Percentiles rank a stretch among this genome's conserved stretches.
These are phyloP conservation scores for Citrus australasica DNA, from an alignment of 345 rosid species.

Conservation along the genomic window DNA sequence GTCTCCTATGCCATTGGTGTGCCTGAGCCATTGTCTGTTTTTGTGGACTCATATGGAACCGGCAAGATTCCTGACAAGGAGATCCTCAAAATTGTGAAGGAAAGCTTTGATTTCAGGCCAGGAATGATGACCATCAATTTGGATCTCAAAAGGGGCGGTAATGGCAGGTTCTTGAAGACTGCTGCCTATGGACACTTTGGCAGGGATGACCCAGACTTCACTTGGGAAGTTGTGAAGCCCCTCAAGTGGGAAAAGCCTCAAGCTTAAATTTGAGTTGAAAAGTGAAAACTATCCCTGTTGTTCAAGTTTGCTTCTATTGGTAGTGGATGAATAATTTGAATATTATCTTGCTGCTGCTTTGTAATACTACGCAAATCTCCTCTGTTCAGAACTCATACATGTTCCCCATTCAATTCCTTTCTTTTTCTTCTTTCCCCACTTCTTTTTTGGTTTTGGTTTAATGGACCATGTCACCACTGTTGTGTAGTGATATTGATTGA, in stretches of 20 bases:
- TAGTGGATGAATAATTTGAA: conserved; percentile 25
- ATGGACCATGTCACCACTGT: conserved; percentile 10
- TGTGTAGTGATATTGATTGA: conserved; percentile 13
- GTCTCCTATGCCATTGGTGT: conserved; percentile 75
- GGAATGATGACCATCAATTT: conserved; percentile 79
- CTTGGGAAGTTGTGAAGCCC: conserved; percentile 80
- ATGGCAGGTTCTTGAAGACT: conserved; percentile 71
- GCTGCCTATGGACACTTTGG: conserved; percentile 87
- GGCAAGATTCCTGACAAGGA: conserved; percentile 83
- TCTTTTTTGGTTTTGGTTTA: not conserved
- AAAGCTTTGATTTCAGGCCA: conserved; percentile 83
- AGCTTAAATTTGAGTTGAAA: conserved; percentile 18
- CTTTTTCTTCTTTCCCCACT: not conserved
- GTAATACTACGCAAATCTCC: not conserved
- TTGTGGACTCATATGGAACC: conserved; percentile 62
- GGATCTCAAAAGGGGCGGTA: conserved; percentile 82
- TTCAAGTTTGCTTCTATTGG: conserved; percentile 5
- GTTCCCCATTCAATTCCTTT: conserved; percentile 20
- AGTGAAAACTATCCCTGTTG: not conserved
- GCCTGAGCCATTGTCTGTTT: conserved; percentile 68
- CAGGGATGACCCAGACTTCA: conserved; percentile 73
- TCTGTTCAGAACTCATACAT: conserved; percentile 22
- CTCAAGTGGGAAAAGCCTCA: conserved; percentile 72
- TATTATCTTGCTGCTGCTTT: conserved; percentile 16
- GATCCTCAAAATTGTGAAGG: conserved; percentile 78